Conservation (phyloP, 129 eudicot genomes). For the Heracleum sosnowskyi region DNA sequence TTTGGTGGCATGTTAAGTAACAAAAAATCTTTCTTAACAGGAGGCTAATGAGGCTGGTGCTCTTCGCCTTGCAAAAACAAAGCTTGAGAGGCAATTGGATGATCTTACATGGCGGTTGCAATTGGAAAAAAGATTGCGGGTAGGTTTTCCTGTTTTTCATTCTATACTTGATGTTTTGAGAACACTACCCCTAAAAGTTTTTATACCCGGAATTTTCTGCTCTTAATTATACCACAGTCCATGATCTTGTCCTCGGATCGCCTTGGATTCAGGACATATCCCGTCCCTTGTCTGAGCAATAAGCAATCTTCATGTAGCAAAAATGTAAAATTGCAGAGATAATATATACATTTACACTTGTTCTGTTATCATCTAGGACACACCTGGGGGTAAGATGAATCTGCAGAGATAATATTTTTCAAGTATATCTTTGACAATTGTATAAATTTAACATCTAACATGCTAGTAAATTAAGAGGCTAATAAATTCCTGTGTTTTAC, state of each 20-base stretch:
- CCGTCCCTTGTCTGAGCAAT: neutral
- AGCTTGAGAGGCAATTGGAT: slow-evolving; percentile 96
- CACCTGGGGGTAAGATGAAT: neutral
- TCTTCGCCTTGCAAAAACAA: slow-evolving; percentile 82
- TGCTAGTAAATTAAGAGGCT: neutral
- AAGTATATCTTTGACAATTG: neutral
- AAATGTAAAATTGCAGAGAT: too few relatives aligned
- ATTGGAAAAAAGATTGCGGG: slow-evolving; percentile 86
- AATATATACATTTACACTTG: neutral
- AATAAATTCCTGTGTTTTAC: neutral
- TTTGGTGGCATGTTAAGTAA: slow-evolving; percentile 10
- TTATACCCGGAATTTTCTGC: neutral
- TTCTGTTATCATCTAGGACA: neutral
- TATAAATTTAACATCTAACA: neutral
- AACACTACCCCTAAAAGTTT: neutral
- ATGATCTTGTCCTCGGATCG: neutral
- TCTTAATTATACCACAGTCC: neutral
- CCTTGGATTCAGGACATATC: neutral
- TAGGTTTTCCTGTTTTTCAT: slow-evolving; percentile 21
- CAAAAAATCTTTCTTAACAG: slow-evolving; percentile 28
- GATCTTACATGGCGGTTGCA: slow-evolving; percentile 98
- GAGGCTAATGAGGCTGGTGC: slow-evolving; percentile 99
- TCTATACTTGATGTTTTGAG: neutral
- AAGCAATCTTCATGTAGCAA: neutral
- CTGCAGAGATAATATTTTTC: neutral